phyloP scores from a whole-genome alignment of 257 asterid genomes.

The Voacanga thouarsii region DNA sequence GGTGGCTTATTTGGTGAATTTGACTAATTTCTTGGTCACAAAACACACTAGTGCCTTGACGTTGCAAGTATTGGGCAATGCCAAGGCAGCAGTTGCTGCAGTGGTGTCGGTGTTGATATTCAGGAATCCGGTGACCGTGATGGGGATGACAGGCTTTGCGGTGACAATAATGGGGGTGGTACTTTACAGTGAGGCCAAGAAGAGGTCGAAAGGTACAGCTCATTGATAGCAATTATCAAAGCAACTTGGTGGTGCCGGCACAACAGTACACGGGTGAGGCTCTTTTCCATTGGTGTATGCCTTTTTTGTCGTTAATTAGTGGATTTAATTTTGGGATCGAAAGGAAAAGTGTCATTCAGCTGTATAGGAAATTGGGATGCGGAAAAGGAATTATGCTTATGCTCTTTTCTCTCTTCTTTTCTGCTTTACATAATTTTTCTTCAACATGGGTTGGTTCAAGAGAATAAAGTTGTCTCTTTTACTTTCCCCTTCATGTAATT shows the following conservation, averaged over 20 bases:
- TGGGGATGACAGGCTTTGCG: conserved; percentile 92
- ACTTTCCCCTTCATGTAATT: conserved; percentile 46
- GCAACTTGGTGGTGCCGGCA: conserved; percentile 16
- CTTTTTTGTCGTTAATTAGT: conserved; percentile 23
- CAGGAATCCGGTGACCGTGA: conserved; percentile 85
- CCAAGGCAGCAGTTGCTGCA: conserved; percentile 96
- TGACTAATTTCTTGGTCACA: conserved; percentile 88
- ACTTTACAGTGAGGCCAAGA: conserved; percentile 94
- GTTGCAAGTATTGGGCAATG: conserved; percentile 91
- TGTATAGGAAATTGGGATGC: conserved; percentile 54
- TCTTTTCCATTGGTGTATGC: conserved; percentile 24
- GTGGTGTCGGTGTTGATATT: conserved; percentile 90
- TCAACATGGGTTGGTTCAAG: conserved; percentile 44
- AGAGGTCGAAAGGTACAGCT: conserved; percentile 70
- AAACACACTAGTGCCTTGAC: conserved; percentile 93
- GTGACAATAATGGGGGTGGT: conserved; percentile 91
- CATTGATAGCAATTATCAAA: conserved; percentile 47
- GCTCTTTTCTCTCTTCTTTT: conserved; percentile 25
- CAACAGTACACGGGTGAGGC: conserved; percentile 19
- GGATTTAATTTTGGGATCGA: conserved; percentile 27
- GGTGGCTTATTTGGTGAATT: conserved; percentile 82
- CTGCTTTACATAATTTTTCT: conserved; percentile 41
- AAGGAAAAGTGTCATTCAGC: conserved; percentile 30
- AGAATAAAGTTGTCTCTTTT: conserved; percentile 76
- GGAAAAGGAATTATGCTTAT: conserved; percentile 30